Evolutionary conservation across 83 land plant genomes (phyloP), one percentile per base, ranked within the genome.

Genomic region (Isoetes engelmannii): DNA sequence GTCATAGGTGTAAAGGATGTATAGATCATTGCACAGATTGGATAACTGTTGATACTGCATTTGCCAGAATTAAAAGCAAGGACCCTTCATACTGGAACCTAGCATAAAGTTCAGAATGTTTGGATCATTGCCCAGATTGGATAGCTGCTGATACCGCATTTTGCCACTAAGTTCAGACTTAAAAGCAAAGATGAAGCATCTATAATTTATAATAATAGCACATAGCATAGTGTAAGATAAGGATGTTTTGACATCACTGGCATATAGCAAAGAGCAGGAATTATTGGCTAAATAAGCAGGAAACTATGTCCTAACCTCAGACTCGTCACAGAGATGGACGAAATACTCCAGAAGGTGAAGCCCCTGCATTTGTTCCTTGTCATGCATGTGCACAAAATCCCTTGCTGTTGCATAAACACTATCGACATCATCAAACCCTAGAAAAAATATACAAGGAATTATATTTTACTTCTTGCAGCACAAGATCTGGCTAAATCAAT

Each of bases 391-490:
- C 49, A 54, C 21, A 44, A 74, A 69, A 48, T 74, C 76, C 45
- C 75, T 55, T 1, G 63, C 50, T 17, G 75, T 65, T 44, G 70
- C 76, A 57, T 68, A 74, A n/a, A 74, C 63, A 49, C 76, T 74
- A 49, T 74, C 76, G 1, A 74, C 7, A 9, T 74, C 76, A 48
- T 68, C 64, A 42, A 69, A 51, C 13, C 70, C 75, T 72, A 59
- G 13, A 69, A 6, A 49, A 47, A 66, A 48, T 72, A 50, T 51
- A 51, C 55, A 51, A 12, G 0, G 0, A 12, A 51, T 51, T 51
- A 1, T 3, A 51, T 3, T 12, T 17, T 12, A 12, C 13, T 51
- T 51, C 1, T 12, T 51, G 17, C 17, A 3, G 17, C 17, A 51
- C 17, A 12, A 51, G 13, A 12, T 12, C 17, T 12, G 55, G 55